Evolutionary conservation across 2,329 filamentous ascomycete genomes (phyloP).

Genomic region (Coleophoma crateriformis): DNA sequence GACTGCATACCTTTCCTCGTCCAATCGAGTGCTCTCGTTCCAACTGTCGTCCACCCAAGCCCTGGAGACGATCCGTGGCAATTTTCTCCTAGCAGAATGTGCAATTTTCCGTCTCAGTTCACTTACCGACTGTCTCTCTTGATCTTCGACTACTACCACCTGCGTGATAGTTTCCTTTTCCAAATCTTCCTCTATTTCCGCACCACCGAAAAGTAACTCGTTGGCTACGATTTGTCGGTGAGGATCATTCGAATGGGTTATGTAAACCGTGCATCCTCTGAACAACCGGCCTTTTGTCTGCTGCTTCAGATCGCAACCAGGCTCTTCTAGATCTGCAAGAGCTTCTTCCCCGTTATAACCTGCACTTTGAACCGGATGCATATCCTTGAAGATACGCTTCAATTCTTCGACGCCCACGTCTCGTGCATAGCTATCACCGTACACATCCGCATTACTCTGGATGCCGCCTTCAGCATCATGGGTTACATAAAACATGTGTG

Average conservation of each 20-base stretch:
- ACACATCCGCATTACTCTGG: conserved; percentile 63
- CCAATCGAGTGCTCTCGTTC: conserved; percentile 69
- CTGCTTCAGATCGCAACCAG: conserved; percentile 39
- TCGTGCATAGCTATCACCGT: conserved; percentile 77
- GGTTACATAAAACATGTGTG: conserved; percentile 68
- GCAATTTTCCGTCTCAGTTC: conserved; percentile 42
- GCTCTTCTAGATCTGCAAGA: conserved; percentile 48
- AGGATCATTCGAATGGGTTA: conserved; percentile 33
- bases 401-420: conserved; percentile 64
- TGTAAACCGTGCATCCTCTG: conserved; percentile 29
- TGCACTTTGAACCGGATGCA: conserved; percentile 39
- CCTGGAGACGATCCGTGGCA: conserved; percentile 65
- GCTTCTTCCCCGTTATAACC: conserved; percentile 42
- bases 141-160: conserved; percentile 50
- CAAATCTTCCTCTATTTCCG: conserved; percentile 44
- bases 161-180: conserved; percentile 62
- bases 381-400: conserved; percentile 38
- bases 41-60: conserved; percentile 79
- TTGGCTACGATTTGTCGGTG: conserved; percentile 43
- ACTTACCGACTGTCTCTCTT: conserved; percentile 32
- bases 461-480: conserved; percentile 49
- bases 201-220: conserved; percentile 65
- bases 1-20: conserved; percentile 61
- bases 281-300: conserved; percentile 48
- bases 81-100: conserved; percentile 33